Evolutionary conservation across 1,284 basidiomycete species (phyloP).

Genomic region (Earliella scabrosa): DNA sequence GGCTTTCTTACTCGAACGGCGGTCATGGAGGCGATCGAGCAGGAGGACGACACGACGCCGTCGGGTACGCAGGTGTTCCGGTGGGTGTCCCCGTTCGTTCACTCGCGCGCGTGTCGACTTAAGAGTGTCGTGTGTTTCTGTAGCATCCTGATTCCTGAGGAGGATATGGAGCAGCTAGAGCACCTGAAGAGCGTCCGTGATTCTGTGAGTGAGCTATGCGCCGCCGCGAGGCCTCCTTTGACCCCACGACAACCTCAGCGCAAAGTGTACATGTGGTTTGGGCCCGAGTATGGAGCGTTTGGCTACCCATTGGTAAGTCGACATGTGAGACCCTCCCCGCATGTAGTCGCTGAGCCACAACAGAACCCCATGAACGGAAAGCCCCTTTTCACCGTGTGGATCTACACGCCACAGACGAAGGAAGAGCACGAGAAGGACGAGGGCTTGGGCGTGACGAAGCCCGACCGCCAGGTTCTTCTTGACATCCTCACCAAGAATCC

Average conservation of each 20-base stretch:
- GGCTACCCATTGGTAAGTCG: background rate
- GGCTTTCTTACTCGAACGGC: constrained; percentile 22
- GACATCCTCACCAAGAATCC: too few relatives aligned
- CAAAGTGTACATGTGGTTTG: background rate
- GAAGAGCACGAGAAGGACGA: too few relatives aligned
- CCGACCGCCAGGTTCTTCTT: too few relatives aligned
- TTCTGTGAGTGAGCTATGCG: background rate
- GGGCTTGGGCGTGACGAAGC: too few relatives aligned
- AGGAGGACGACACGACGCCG: constrained; percentile 7
- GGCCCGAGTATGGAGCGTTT: background rate
- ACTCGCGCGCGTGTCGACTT: background rate
- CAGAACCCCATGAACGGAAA: too few relatives aligned
- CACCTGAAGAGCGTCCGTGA: background rate
- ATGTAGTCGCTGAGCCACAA: too few relatives aligned
- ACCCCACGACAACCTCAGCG: background rate
- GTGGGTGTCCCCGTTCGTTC: constrained; percentile 19
- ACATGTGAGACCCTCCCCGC: too few relatives aligned
- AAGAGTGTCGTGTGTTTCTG: background rate
- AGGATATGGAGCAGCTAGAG: background rate
- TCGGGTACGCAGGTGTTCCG: constrained; percentile 24
- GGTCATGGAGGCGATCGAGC: constrained; percentile 24
- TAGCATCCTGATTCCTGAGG: background rate
- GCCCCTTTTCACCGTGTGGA: too few relatives aligned
- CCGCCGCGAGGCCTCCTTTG: too few relatives aligned
- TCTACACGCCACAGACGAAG: too few relatives aligned